Evolutionary conservation across 257 asterid genomes (phyloP), one percentile per base, ranked within the genome.

Genomic region (Fraxinus pennsylvanica): DNA sequence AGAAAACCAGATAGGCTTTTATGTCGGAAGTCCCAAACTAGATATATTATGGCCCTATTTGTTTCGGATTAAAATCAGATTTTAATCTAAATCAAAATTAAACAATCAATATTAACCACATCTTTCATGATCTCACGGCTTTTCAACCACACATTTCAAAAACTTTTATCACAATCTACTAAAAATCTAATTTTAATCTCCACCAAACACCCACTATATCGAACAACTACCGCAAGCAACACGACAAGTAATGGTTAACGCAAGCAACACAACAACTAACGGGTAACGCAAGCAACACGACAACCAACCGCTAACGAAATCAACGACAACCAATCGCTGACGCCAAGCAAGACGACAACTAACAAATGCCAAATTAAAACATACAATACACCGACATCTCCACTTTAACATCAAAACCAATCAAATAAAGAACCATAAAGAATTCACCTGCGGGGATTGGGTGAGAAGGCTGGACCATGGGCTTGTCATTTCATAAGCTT

Each of bases 401-500:
- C 45, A 17, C 27, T 38, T 73, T 68, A 76, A 65, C 61, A 19
- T 68, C 35, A 69, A 69, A 35, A 52, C 19, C 35, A 67, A 17
- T n/a, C 19, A 27, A n/a, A 33, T 61, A 70, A 21, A 13, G 52
- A 65, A 47, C 22, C 19, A 54, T 63, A 25, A 77, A 66, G 70
- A 72, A 36, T 47, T 75, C 76, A 92, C 97, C 97, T 87, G 93
- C 1, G 90, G 85, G 13, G 89, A 74, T 86, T 88, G 89, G 5
- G 97, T 69, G 57, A 92, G 86, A 74, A 92, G 93, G 84, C 90
- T 86, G 80, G 96, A 87, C 97, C 97, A 92, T 25, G 97, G 96
- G 1, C 92, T 75, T 22, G 82, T 76, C 14, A 86, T 88, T 72
- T 91, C 90, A 68, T 52, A 82, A 67, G 87, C 88, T 78, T 82